Evolutionary conservation across 139 green algal species (phyloP), one percentile per base, ranked within the genome.

Genomic region (Auxenochlorella pyrenoidosa): DNA sequence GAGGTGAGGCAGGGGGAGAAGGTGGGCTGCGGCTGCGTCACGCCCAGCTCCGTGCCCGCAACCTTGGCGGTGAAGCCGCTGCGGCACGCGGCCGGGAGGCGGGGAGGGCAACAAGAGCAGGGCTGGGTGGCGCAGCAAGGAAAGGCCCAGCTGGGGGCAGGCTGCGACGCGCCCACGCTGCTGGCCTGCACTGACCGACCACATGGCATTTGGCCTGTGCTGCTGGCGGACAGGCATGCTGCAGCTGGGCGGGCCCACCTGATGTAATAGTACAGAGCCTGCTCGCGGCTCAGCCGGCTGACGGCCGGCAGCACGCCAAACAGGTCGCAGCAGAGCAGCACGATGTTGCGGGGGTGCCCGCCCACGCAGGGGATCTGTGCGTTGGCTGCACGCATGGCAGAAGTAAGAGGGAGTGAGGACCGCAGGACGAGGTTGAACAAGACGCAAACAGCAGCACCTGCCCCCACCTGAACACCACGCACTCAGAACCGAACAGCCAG

Each of bases 201-300:
- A n/a, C n/a, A n/a, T n/a, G n/a, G n/a, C n/a, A n/a, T 54, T 54
- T 10, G 8, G 47, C 10, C 47, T 6, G 47, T 10, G 47, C 47
- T 10, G 10, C 47, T 10, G 10, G 47, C 47, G 10, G 47, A 10
- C 47, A 54, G 8, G 6, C 10, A 10, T 54, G 47, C 47, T 10
- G 47, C 47, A 54, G 47, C 8, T 10, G 10, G n/a, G 22, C 43
- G 8, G 32, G 54, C 81, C 41, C 59, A 77, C 81, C 81, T 95
- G 80, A 99, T 95, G 89, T 99, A 99, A 87, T 98, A 96, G 90
- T 99, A 99, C 94, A 99, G 99, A 30, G 97, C 97, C 91, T 99
- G 97, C 83, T 96, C 93, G 28, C 73, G 83, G 34, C 90, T 97
- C 28, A 99, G 94, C 70, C 91, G 92, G 73, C 86, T 90, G 26